Percentiles rank a stretch among this genome's conserved stretches.
Conservation (phyloP, 352 stramenopile species). For the Peronospora belbahrii region DNA sequence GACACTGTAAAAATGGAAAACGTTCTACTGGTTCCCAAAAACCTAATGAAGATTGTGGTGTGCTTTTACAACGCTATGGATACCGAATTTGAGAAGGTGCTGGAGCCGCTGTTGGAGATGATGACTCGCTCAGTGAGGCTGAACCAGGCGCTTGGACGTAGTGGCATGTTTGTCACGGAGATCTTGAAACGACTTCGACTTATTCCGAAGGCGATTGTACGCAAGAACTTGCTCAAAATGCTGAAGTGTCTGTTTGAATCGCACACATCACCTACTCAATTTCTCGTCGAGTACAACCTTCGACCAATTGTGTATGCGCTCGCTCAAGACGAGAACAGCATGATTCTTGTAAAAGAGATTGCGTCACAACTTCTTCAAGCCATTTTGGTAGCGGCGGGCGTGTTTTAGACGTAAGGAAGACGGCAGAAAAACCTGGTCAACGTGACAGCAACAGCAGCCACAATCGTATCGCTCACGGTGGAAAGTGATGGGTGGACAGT, state of each 20-base stretch:
- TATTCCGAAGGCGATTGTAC: conserved; percentile 82
- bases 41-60: conserved; percentile 61
- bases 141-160: conserved; percentile 82
- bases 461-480: no score
- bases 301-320: conserved; percentile 69
- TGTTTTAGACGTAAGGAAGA: conserved; percentile 30
- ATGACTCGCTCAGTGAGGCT: conserved; percentile 63
- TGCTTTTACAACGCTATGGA: conserved; percentile 67
- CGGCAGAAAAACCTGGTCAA: neutral
- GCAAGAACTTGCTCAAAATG: conserved; percentile 89
- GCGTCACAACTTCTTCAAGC: conserved; percentile 78
- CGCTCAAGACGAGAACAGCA: conserved; percentile 82
- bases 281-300: conserved; percentile 86
- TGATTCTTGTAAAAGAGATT: conserved; percentile 88
- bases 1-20: conserved; percentile 82
- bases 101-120: conserved; percentile 77
- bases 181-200: conserved; percentile 72
- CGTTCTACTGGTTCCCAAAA: conserved; percentile 52
- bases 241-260: conserved; percentile 87
- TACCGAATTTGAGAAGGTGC: conserved; percentile 67
- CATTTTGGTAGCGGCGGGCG: conserved; percentile 63
- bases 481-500: conserved; percentile 7
- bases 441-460: no score
- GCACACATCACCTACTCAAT: conserved; percentile 76
- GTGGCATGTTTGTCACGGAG: conserved; percentile 78